A percentile compares a stretch with the other conserved stretches of the same genome.
These are phyloP conservation scores for Fusarium armeniacum DNA, from an alignment of 2,329 filamentous ascomycete genomes.

Conservation along the genomic window DNA sequence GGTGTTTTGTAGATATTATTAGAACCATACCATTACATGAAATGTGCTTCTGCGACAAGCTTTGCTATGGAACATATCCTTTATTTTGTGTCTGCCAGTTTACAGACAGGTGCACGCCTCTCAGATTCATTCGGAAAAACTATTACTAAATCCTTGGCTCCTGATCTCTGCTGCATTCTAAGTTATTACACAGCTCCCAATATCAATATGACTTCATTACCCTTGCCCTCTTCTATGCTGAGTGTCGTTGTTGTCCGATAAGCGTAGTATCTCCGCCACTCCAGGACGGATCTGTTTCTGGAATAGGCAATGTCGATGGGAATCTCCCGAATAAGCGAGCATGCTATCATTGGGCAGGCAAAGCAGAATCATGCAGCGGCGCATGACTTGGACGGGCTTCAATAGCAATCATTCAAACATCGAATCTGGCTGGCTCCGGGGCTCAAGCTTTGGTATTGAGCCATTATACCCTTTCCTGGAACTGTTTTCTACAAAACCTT, in stretches of 20 bases:
- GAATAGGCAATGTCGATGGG: conserved; percentile 18
- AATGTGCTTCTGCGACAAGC: conserved; percentile 2
- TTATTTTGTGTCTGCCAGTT: not conserved
- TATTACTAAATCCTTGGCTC: not conserved
- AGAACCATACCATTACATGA: conserved; percentile 21
- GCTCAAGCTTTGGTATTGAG: conserved; percentile 10
- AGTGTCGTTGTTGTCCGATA: conserved; percentile 20
- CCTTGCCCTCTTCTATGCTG: conserved; percentile 1
- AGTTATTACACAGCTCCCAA: not conserved
- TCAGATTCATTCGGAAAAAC: not conserved
- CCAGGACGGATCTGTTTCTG: conserved; percentile 24
- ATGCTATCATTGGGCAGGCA: conserved; percentile 23
- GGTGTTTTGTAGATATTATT: conserved; percentile 38
- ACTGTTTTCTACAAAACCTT: not conserved
- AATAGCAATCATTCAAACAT: conserved; percentile 8
- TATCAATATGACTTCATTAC: conserved; percentile 17
- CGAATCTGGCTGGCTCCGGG: conserved; percentile 4
- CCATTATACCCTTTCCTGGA: conserved; percentile 15
- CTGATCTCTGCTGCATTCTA: not conserved
- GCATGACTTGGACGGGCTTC: conserved; percentile 17
- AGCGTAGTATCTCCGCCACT: conserved; percentile 34
- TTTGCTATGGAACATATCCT: not conserved
- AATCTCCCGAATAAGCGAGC: conserved; percentile 8
- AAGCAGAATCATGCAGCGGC: not conserved
- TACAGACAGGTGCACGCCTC: conserved; percentile 4